These are phyloP conservation scores for Ogataea nonfermentans DNA, from an alignment of 805 yeast genomes.

Conservation along the genomic window DNA sequence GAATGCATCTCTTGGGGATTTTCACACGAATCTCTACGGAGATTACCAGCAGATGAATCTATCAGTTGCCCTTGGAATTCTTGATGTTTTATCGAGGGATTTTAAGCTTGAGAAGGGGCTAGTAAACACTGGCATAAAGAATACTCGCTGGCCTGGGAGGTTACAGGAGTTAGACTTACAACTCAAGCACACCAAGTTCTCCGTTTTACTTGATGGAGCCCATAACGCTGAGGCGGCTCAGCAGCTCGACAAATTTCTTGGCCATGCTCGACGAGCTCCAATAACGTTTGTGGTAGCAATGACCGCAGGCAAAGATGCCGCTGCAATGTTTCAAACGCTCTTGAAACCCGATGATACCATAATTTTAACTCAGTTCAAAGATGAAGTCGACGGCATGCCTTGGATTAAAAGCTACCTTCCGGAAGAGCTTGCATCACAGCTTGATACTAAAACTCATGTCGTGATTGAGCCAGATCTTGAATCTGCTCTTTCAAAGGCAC, in stretches of 20 bases:
- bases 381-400: slow-evolving; percentile 83
- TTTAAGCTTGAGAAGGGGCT: slow-evolving; percentile 25
- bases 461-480: slow-evolving; percentile 25
- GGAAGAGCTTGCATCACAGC: slow-evolving; percentile 29
- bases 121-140: slow-evolving; percentile 50
- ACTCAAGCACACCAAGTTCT: slow-evolving; percentile 24
- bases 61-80: slow-evolving; percentile 59
- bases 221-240: slow-evolving; percentile 84
- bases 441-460: slow-evolving; percentile 29
- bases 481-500: slow-evolving; percentile 29
- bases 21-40: slow-evolving; percentile 61
- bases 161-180: slow-evolving; percentile 51
- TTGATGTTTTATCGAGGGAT: slow-evolving; percentile 37
- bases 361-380: slow-evolving; percentile 59
- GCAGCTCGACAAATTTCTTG: slow-evolving; percentile 60
- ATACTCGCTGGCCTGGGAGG: slow-evolving; percentile 84
- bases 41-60: slow-evolving; percentile 70
- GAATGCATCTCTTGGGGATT: slow-evolving; percentile 16
- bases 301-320: slow-evolving; percentile 67
- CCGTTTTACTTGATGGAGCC: slow-evolving; percentile 80
- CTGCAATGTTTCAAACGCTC: slow-evolving; percentile 49
- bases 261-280: slow-evolving; percentile 9
- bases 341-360: slow-evolving; percentile 52
- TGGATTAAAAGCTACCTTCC: slow-evolving; percentile 65
- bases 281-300: slow-evolving; percentile 68